Evolutionary conservation across 768 basidiomycete species (phyloP), one percentile per base, ranked within the genome.

Genomic region (Artomyces pyxidatus): DNA sequence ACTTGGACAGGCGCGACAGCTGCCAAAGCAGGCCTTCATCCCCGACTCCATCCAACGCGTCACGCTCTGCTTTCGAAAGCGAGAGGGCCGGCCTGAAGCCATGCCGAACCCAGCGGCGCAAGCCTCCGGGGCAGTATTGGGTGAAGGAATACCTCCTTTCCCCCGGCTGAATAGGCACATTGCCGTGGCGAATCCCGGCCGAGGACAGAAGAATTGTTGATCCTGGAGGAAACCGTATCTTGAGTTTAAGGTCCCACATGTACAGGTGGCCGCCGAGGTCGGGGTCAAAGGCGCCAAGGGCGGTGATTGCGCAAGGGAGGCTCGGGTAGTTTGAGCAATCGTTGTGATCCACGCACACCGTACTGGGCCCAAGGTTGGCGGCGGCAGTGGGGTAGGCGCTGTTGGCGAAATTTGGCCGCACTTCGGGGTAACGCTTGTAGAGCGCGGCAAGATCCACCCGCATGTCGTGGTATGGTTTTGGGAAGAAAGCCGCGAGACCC

Each of bases 151-250:
- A 27, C 7, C 47, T 37, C 8, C 4, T 19, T 38, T 53, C 48
- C 16, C 49, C 49, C 2, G 44, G 43, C 16, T 41, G 17, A 16
- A 61, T 45, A 8, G 56, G 42, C 0, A 41, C 47, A 40, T 61
- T 61, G 16, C 53, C 50, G 37, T 61, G 59, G 6, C 25, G 29
- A 2, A 58, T 26, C 7, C 45, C 30, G 1, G 55, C 55, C 12
- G 59, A 61, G 1, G 59, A 54, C 10, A 58, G 43, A 16, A 56
- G 37, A n/a, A 58, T 50, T n/a, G 48, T 47, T 3, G 50, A 22
- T 1, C 59, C 59, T 0, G 57, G 48, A 5, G 57, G 60, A 44
- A 58, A 57, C n/a, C 52, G 49, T 7, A 60, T 35, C 14, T 56
- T 22, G 25, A 60, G 48, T 4, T 53, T 48, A 17, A 55, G 25